Conservation (phyloP, 176 grass and related monocot species). For the Secale cereale region DNA sequence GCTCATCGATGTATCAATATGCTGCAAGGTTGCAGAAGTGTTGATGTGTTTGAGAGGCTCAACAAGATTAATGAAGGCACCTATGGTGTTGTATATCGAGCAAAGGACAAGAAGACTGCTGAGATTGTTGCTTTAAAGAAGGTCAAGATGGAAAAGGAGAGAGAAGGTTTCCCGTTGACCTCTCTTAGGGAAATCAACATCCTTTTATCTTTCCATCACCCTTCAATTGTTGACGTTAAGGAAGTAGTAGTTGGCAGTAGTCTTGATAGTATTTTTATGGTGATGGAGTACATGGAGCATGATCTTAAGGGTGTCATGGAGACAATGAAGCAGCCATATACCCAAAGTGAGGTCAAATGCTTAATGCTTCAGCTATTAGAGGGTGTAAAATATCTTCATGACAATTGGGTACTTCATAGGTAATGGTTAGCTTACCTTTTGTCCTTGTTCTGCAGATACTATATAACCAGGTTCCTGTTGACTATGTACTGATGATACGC, state of each 20-base stretch:
- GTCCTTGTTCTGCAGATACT: background rate
- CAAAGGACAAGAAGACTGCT: constrained; percentile 84
- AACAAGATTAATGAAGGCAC: constrained; percentile 99
- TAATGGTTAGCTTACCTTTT: constrained; percentile 26
- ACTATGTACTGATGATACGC: constrained; percentile 24
- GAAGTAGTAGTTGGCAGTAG: constrained; percentile 96
- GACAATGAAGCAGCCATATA: constrained; percentile 97
- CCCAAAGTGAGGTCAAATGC: constrained; percentile 97
- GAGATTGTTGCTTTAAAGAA: constrained; percentile 97
- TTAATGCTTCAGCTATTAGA: constrained; percentile 94
- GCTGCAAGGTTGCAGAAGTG: constrained; percentile 97
- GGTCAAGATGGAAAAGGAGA: constrained; percentile 99
- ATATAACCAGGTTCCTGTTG: constrained; percentile 2
- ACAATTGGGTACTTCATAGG: constrained; percentile 99
- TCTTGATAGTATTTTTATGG: constrained; percentile 99
- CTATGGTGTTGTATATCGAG: constrained; percentile 98
- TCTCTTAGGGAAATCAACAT: constrained; percentile 99
- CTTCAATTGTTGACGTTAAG: constrained; percentile 97
- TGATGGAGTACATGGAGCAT: constrained; percentile 99
- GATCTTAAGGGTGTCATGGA: constrained; percentile 98
- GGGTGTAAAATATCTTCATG: constrained; percentile 90
- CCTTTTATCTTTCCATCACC: constrained; percentile 87
- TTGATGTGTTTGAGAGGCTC: constrained; percentile 98
- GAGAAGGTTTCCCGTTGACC: constrained; percentile 95
- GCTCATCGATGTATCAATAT: constrained; percentile 89